phyloP scores from a whole-genome alignment of 2,329 filamentous ascomycete genomes.

The Botrytis tulipae region DNA sequence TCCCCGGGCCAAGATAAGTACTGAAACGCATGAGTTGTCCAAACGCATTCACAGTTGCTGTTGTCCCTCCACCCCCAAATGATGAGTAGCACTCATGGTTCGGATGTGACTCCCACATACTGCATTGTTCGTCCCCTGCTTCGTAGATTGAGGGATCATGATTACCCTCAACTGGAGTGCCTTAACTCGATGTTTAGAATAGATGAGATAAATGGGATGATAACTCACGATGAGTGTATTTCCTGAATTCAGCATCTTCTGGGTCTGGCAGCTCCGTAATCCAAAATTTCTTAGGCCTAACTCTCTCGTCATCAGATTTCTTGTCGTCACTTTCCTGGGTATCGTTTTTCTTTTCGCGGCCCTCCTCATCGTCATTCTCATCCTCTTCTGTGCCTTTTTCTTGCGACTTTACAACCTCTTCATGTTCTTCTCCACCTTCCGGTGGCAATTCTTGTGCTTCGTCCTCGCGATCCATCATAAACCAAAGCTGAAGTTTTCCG shows the following conservation, averaged over 20 bases:
- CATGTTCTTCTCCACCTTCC: background rate
- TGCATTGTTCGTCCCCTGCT: background rate
- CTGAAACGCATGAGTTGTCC: background rate
- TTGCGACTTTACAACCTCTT: background rate
- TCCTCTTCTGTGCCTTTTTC: background rate
- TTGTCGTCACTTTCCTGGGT: no score
- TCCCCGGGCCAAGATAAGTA: background rate
- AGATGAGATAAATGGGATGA: background rate
- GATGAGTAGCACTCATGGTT: background rate
- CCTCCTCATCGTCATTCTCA: no score
- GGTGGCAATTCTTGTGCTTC: background rate
- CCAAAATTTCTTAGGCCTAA: background rate
- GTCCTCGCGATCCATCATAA: background rate
- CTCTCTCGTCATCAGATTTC: no score
- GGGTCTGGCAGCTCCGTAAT: background rate
- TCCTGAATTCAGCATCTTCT: background rate
- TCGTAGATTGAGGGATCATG: background rate
- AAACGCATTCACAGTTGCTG: background rate
- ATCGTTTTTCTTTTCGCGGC: no score
- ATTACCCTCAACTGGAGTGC: background rate
- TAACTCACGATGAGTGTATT: background rate
- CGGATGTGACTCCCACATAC: background rate
- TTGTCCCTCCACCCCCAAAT: background rate
- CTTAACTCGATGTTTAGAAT: background rate
- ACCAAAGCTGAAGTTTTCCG: fast-evolving